Conservation (phyloP, 768 basidiomycete genomes). For the Serendipita sp. region DNA sequence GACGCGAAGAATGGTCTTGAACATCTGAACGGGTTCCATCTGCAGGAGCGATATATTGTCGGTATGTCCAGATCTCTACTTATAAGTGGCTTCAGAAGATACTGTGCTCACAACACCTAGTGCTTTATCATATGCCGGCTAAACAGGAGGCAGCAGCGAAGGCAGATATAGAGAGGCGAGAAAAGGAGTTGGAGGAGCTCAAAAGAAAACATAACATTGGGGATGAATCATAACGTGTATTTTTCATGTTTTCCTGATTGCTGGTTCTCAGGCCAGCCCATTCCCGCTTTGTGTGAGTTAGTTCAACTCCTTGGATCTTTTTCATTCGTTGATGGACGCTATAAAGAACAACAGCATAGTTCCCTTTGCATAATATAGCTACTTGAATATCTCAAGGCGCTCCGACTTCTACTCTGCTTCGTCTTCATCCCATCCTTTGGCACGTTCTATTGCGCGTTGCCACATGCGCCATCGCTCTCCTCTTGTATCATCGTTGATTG, state of each 20-base stretch:
- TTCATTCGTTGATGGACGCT: too few relatives aligned
- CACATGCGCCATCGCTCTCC: conserved; percentile 59
- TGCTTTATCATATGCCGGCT: conserved; percentile 95
- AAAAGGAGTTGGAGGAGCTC: conserved; percentile 73
- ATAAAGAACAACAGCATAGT: too few relatives aligned
- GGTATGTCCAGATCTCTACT: conserved; percentile 18
- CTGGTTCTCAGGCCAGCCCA: too few relatives aligned
- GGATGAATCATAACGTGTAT: conserved; percentile 30
- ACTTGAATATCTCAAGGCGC: too few relatives aligned
- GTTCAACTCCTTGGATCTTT: too few relatives aligned
- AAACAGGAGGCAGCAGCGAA: conserved; percentile 89
- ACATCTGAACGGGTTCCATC: conserved; percentile 93
- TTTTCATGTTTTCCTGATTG: not conserved
- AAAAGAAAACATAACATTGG: conserved; percentile 73
- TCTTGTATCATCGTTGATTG: conserved; percentile 33
- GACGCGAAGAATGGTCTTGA: conserved; percentile 95
- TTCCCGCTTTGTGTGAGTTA: too few relatives aligned
- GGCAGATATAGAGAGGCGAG: conserved; percentile 76
- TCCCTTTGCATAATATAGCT: too few relatives aligned
- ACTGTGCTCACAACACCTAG: conserved; percentile 19
- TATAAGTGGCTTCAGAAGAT: too few relatives aligned
- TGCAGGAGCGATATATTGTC: conserved; percentile 96
- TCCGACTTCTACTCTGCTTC: not conserved
- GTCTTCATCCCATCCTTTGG: conserved; percentile 58
- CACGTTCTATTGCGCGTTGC: conserved; percentile 77